Conservation (phyloP, 176 grass and related monocot species). For the Canna indica region DNA sequence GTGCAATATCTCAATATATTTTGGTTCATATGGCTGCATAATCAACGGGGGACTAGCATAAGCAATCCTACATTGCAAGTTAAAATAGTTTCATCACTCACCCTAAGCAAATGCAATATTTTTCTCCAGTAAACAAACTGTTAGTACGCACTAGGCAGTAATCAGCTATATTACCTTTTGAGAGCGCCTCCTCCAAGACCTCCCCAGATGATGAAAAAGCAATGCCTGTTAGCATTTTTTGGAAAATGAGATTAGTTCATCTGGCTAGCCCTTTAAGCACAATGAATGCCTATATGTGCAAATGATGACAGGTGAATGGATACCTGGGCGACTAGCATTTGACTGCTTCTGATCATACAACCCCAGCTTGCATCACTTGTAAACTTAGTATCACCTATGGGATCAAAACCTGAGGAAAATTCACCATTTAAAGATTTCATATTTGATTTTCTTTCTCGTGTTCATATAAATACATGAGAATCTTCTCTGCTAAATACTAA, state of each 20-base stretch:
- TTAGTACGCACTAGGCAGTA: not conserved
- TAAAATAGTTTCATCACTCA: conserved; percentile 39
- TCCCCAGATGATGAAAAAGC: conserved; percentile 83
- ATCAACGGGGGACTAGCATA: conserved; percentile 50
- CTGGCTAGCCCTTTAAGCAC: not conserved
- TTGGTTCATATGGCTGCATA: conserved; percentile 79
- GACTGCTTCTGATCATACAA: conserved; percentile 99
- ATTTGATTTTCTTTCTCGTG: not conserved
- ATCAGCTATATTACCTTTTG: conserved; percentile 52
- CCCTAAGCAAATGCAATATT: conserved; percentile 1
- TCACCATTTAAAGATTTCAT: not conserved
- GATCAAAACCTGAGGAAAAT: conserved; percentile 46
- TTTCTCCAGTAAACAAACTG: not conserved
- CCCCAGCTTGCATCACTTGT: conserved; percentile 90
- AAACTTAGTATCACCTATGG: conserved; percentile 53
- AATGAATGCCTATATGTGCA: not conserved
- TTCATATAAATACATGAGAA: not conserved
- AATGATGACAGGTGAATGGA: not conserved
- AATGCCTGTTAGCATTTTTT: conserved; percentile 44
- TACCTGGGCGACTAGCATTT: conserved; percentile 95
- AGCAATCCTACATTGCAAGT: conserved; percentile 50
- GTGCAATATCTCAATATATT: conserved; percentile 68
- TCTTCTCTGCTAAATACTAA: not conserved
- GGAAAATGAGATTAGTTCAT: conserved; percentile 6
- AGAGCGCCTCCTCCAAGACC: conserved; percentile 77